Conservation (phyloP, 768 basidiomycete species). For the Suillus subluteus region DNA sequence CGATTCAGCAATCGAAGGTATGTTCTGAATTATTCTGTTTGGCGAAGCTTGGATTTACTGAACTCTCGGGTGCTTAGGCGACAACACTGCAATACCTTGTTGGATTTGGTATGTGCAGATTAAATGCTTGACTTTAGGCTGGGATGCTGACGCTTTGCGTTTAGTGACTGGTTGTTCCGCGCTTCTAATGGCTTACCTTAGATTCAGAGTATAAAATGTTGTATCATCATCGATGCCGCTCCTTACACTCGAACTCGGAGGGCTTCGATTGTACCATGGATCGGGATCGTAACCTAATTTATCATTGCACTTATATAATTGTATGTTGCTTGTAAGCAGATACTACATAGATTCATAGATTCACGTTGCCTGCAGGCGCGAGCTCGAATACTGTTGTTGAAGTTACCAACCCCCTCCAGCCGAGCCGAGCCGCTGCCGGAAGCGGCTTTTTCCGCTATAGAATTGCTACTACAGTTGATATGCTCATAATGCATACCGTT, state of each 20-base stretch:
- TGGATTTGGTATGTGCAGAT: constrained; percentile 70
- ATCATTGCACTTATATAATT: background rate
- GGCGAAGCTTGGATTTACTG: background rate
- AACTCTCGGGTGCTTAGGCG: constrained; percentile 47
- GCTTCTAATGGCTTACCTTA: constrained; percentile 84
- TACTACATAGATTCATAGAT: constrained; percentile 6
- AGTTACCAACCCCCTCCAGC: too few relatives aligned
- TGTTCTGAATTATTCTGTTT: constrained; percentile 17
- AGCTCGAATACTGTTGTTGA: background rate
- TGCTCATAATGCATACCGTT: too few relatives aligned
- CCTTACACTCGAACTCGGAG: background rate
- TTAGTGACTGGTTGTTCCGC: constrained; percentile 86
- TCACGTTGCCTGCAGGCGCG: background rate
- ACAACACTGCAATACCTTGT: constrained; percentile 88
- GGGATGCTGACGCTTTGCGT: constrained; percentile 17
- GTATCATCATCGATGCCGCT: background rate
- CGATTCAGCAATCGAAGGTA: constrained; percentile 86
- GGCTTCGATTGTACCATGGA: background rate
- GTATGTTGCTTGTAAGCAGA: background rate
- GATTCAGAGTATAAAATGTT: constrained; percentile 54
- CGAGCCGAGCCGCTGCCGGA: too few relatives aligned
- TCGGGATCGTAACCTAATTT: background rate
- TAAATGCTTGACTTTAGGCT: background rate
- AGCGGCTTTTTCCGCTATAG: too few relatives aligned
- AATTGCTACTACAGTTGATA: background rate